Evolutionary conservation across 2,329 filamentous ascomycete genomes (phyloP), one percentile per base, ranked within the genome.

Genomic region (Chaetothyriales sp.): DNA sequence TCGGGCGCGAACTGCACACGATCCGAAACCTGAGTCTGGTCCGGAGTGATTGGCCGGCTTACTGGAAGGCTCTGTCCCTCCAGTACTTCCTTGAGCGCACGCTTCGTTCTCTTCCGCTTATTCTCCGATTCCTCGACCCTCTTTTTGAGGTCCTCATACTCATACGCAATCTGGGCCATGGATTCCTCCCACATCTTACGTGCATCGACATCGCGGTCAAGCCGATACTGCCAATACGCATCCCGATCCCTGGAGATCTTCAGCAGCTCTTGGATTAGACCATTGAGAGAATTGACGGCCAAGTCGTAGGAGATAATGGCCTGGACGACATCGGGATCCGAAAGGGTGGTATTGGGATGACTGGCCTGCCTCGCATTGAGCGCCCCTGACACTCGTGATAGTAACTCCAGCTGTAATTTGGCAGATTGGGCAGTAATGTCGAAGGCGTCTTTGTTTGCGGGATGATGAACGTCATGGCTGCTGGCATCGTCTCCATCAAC

Each of bases 161-260:
- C 92, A 51, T 81, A 82, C 18, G 89, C 92, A n/a, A 98, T 85
- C 62, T 89, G 83, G 8, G 92, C 89, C 92, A 98, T 95, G 69
- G 89, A 97, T 63, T 98, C 92, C 69, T 98, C 92, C 92, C 92
- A 98, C 81, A 98, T 86, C 54, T 86, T 83, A 40, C 92, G 82
- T 70, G 97, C 84, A 65, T 95, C 87, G 44, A 83, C 83, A 70
- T 98, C 92, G 50, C 89, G 83, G 60, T 95, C 89, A 43, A 98
- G 74, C 13, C 89, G 83, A 65, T 94, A 94, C 67, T 97, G 90
- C 92, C 92, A 98, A 66, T 94, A 95, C 0, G 88, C 82, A 67
- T 98, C 92, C 49, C 94, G 85, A 64, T 98, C 92, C 62, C 86
- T 83, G 7, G 89, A 90, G 62, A 98, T 97, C 48, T 89, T 87